Evolutionary conservation across 495 filamentous ascomycete genomes (phyloP), one percentile per base, ranked within the genome.

Genomic region (Mytilinidion resinicola): DNA sequence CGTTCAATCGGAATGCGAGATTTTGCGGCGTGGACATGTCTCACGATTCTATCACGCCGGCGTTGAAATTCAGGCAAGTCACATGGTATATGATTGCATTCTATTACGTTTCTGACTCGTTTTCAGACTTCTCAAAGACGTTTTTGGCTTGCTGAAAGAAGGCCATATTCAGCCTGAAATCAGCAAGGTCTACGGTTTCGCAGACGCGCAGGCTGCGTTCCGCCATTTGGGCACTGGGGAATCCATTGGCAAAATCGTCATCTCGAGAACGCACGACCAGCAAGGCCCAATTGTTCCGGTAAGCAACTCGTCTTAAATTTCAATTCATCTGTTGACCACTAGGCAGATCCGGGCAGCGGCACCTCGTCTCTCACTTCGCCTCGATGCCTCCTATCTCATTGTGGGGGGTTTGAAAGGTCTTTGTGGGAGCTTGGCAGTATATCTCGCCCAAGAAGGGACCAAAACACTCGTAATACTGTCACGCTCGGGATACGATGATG

Each of bases 241-340:
- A 0, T 76, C 77, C 47, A 70, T 76, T 5, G 78, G 78, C 4
- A 82, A 81, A 53, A 66, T 80, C 0, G 70, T 80, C 15, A 68
- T 80, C 17, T 60, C 54, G 6, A 57, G 37, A 66, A 50, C 48
- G 36, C 14, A 20, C 0, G n/a, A 25, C 53, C 0, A 7, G 9
- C 20, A 20, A 47, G 9, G 36, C 57, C n/a, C n/a, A n/a, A n/a
- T n/a, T n/a, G n/a, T n/a, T n/a, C n/a, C n/a, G n/a, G n/a, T 15
- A 19, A 68, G 5, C 21, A 64, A n/a, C 53, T 73, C 1, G 59
- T 54, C 10, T n/a, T n/a, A n/a, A n/a, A n/a, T n/a, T n/a, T n/a
- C n/a, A n/a, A n/a, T n/a, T n/a, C n/a, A n/a, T n/a, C n/a, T n/a
- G n/a, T n/a, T n/a, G n/a, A n/a, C n/a, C n/a, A n/a, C n/a, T n/a